Evolutionary conservation across 169 alveolate species (phyloP).

Genomic region (Babesia bigemina): DNA sequence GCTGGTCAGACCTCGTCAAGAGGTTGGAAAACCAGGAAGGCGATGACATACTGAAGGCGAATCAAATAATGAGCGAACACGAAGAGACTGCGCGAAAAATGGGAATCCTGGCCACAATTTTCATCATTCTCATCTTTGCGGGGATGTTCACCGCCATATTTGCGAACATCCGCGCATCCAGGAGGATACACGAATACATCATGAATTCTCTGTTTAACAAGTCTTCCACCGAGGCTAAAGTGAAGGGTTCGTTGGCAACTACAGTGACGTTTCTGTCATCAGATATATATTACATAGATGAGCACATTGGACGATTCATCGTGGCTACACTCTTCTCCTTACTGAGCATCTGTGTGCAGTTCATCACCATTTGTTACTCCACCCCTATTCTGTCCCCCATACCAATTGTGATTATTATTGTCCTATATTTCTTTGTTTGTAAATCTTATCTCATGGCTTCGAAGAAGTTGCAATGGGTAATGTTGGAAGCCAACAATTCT

Average conservation of each 20-base stretch:
- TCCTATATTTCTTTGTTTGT: slow-evolving; percentile 14
- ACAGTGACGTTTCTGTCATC: slow-evolving; percentile 45
- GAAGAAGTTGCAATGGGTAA: slow-evolving; percentile 32
- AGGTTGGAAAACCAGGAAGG: background rate
- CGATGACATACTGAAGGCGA: background rate
- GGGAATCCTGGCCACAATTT: background rate
- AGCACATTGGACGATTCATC: slow-evolving; percentile 30
- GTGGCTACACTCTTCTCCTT: slow-evolving; percentile 27
- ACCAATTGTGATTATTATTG: background rate
- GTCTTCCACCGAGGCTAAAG: slow-evolving; percentile 13
- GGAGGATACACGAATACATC: slow-evolving; percentile 43
- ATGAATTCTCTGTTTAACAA: slow-evolving; percentile 51
- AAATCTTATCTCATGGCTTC: slow-evolving; percentile 29
- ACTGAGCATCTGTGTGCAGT: slow-evolving; percentile 23
- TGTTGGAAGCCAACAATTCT: slow-evolving; percentile 28
- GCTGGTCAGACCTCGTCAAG: slow-evolving; percentile 12
- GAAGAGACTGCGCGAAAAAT: slow-evolving; percentile 5
- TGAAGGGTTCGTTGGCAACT: slow-evolving; percentile 18
- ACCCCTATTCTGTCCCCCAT: slow-evolving; percentile 41
- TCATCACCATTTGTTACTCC: slow-evolving; percentile 51
- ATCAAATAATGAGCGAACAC: background rate
- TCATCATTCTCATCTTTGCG: background rate
- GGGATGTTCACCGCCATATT: slow-evolving; percentile 25
- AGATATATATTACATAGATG: slow-evolving; percentile 59
- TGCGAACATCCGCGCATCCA: slow-evolving; percentile 35